Base-by-base conservation (phyloP, 179 eudicot genomes). In the Monotropa hypopitys region DNA sequence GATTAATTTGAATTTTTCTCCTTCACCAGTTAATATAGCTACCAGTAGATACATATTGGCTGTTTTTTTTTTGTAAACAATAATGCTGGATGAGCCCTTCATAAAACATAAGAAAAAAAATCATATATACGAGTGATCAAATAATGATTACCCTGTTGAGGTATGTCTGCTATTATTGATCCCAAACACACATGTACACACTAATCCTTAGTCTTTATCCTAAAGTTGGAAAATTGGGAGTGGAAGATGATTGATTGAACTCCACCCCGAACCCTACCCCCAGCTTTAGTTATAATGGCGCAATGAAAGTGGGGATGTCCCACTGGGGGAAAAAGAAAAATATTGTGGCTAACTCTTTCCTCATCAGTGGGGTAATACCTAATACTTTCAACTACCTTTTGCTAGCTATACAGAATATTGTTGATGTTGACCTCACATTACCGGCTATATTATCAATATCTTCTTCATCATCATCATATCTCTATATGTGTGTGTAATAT, bases 221-320 rank as follows among this genome's bases (percentile, higher is more conserved):
- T 42, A 42, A 56, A 74, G 78, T 54, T 56, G 32, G 76, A 59
- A 51, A 43, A 63, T 38, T 69, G 67, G 75, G 77, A 76, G 82
- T 77, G 84, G 80, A 78, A 42, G 85, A 78, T 73, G 73, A 67
- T 72, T 82, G 87, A 85, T 84, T 80, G 72, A 82, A 85, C 85
- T 82, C 86, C 84, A 85, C 85, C 73, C 75, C 79, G 80, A 82
- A 68, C 28, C 26, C 59, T 59, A 32, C 26, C 33, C 65, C 33
- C 32, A 61, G 35, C 66, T 61, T 61, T 61, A 61, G 9, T 61
- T 51, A 65, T 77, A 76, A 73, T 85, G 87, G 82, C 81, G 84
- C 85, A 82, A 86, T 83, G 77, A 78, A 82, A 79, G 53, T 75
- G 57, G 54, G 57, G 62, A 59, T 61, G 84, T 50, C 86, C 88